Percentiles rank a stretch among this genome's conserved stretches.
phyloP scores from a whole-genome alignment of 768 basidiomycete species.

The Tremella mesenterica region DNA sequence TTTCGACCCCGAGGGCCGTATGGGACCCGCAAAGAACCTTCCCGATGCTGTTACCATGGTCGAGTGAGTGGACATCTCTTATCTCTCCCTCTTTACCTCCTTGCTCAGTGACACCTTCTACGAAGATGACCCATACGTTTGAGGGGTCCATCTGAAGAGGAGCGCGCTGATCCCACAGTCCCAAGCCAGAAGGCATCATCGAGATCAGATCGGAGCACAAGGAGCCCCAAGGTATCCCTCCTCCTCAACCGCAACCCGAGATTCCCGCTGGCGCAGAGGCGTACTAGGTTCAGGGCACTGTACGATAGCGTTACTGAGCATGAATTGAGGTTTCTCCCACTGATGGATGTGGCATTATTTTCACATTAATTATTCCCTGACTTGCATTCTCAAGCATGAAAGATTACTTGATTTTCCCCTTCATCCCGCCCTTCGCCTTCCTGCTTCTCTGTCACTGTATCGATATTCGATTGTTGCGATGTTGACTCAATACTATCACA shows the following conservation, averaged over 20 bases:
- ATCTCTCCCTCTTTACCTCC: neutral
- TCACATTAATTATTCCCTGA: neutral
- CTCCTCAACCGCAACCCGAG: conserved; percentile 15
- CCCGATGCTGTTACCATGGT: conserved; percentile 87
- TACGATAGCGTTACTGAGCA: conserved; percentile 4
- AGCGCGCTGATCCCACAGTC: conserved; percentile 40
- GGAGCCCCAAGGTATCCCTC: conserved; percentile 48
- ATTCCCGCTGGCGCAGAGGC: conserved; percentile 7
- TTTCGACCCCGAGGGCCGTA: conserved; percentile 80
- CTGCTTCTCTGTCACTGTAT: neutral
- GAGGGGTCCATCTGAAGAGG: too few relatives aligned
- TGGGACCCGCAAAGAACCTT: conserved; percentile 83
- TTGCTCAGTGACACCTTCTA: neutral
- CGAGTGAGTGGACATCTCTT: conserved; percentile 51
- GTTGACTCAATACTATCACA: neutral
- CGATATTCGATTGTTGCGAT: too few relatives aligned
- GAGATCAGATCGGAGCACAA: conserved; percentile 85
- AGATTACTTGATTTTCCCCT: too few relatives aligned
- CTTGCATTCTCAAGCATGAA: too few relatives aligned
- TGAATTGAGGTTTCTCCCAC: neutral
- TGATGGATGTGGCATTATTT: neutral
- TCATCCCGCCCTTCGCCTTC: neutral
- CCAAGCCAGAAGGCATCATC: conserved; percentile 77
- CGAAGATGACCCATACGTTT: too few relatives aligned
- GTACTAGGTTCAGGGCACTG: conserved; percentile 4